Percentiles rank a stretch among this genome's conserved stretches.
Conservation (phyloP, 2,329 filamentous ascomycete species). For the Didymosphaeria variabile region DNA sequence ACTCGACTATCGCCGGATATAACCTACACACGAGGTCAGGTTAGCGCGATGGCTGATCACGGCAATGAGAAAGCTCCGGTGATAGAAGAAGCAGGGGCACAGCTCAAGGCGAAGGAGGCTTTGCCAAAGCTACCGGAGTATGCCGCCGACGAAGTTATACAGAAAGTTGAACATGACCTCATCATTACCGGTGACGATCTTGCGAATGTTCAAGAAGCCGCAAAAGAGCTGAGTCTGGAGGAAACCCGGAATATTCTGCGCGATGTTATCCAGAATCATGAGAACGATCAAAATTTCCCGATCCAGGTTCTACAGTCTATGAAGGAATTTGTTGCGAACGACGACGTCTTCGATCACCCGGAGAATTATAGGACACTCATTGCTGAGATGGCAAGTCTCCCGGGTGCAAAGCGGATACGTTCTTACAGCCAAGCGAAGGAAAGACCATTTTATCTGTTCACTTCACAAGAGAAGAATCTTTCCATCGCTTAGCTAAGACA, state of each 20-base stretch:
- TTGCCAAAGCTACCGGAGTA: slow-evolving; percentile 6
- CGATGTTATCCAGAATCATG: slow-evolving; percentile 54
- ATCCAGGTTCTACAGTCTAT: slow-evolving; percentile 53
- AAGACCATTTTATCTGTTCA: too few relatives aligned
- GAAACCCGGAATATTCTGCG: slow-evolving; percentile 16
- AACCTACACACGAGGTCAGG: neutral
- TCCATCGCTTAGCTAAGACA: too few relatives aligned
- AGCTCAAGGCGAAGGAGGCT: neutral
- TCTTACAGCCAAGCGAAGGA: too few relatives aligned
- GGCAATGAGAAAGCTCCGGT: neutral
- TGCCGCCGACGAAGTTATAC: slow-evolving; percentile 2
- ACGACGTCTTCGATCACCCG: slow-evolving; percentile 50
- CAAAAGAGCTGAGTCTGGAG: slow-evolving; percentile 15
- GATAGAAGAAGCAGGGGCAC: neutral
- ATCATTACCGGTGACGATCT: slow-evolving; percentile 20
- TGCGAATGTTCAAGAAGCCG: slow-evolving; percentile 15
- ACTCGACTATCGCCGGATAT: neutral
- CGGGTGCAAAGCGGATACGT: too few relatives aligned
- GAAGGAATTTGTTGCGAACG: slow-evolving; percentile 55
- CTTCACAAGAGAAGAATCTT: too few relatives aligned
- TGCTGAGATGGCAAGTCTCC: slow-evolving; percentile 54
- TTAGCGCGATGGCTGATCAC: neutral
- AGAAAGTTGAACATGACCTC: slow-evolving; percentile 15
- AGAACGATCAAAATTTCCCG: slow-evolving; percentile 60
- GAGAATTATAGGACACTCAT: slow-evolving; percentile 52